Base-by-base conservation (phyloP, 352 stramenopile genomes). In the Globisporangium parvum region DNA sequence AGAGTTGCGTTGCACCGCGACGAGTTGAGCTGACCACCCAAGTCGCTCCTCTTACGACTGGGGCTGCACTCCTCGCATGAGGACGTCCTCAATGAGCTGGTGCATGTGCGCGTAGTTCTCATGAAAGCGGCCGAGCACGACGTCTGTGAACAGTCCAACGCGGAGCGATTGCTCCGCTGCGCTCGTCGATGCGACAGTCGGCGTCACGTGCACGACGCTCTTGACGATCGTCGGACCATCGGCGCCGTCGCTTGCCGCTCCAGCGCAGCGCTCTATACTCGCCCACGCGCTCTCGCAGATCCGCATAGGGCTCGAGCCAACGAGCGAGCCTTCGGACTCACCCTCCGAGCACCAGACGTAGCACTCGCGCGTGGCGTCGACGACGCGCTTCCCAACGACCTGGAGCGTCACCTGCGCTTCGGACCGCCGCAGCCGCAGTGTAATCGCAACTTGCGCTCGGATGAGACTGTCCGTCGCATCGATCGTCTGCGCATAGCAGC, bases 81-180 rank as follows among this genome's bases (percentile, higher is more conserved):
- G 31, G 31, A 44, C 12, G 42, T 50, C 47, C 18, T 51, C 55
- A n/a, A 61, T n/a, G 35, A 51, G 47, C n/a, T 51, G 55, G 9
- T 33, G 55, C 55, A 61, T 48, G 10, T 12, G 20, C 12, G 47
- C 15, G 8, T 55, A 26, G 28, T 61, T 61, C 55, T 55, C n/a
- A 3, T 44, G 37, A 40, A 51, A 55, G 10, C 23, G 23, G 9
- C 47, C 39, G 6, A 61, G 28, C 3, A 55, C 20, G 2, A 55
- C 8, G 45, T 61, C 47, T 1, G 55, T 55, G 55, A 61, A 24
- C 9, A 35, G 31, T 6, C 31, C 31, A 35, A 35, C 31, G 6
- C 31, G 31, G 6, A 35, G 31, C 31, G 31, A 35, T 6, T 35
- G 31, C 31, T 35, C 31, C 3, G 31, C 31, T 0, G 46, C 37